A percentile compares a stretch with the other conserved stretches of the same genome.
Evolutionary conservation across 1,284 basidiomycete genomes (phyloP).

Genomic region (Cryptococcus sp.): DNA sequence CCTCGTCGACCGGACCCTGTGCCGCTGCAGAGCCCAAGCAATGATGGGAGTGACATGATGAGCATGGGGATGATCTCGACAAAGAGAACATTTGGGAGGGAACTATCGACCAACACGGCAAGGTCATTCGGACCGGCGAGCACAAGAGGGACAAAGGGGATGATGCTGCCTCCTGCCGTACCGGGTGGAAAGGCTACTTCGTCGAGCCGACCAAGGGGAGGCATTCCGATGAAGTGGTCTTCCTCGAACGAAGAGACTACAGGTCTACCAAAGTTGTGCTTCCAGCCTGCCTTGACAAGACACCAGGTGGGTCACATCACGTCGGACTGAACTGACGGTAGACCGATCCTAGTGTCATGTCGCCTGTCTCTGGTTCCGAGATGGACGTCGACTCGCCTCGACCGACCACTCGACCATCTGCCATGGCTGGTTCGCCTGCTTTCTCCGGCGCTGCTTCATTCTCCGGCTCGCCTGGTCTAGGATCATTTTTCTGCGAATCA

Average conservation of each 20-base stretch:
- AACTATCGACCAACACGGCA: conserved; percentile 29
- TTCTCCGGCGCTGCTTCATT: conserved; percentile 19
- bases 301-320: conserved; percentile 24
- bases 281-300: conserved; percentile 24
- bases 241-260: conserved; percentile 30
- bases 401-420: conserved; percentile 9
- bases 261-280: conserved; percentile 17
- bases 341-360: conserved; percentile 19
- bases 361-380: conserved; percentile 5
- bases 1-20: conserved; percentile 30
- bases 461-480: conserved; percentile 36
- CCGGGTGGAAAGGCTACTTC: conserved; percentile 17
- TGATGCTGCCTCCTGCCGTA: conserved; percentile 36
- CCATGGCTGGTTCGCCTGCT: conserved; percentile 15
- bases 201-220: conserved; percentile 10
- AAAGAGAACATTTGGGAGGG: conserved; percentile 33
- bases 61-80: background rate
- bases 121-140: conserved; percentile 10
- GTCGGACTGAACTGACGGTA: conserved; percentile 6
- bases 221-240: conserved; percentile 36
- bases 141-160: conserved; percentile 20
- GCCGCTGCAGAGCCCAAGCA: conserved; percentile 17
- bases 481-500: conserved; percentile 43
- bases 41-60: conserved; percentile 6
- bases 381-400: conserved; percentile 44